Conservation (phyloP, 2,329 filamentous ascomycete species). For the Cadophora luteo-olivacea region DNA sequence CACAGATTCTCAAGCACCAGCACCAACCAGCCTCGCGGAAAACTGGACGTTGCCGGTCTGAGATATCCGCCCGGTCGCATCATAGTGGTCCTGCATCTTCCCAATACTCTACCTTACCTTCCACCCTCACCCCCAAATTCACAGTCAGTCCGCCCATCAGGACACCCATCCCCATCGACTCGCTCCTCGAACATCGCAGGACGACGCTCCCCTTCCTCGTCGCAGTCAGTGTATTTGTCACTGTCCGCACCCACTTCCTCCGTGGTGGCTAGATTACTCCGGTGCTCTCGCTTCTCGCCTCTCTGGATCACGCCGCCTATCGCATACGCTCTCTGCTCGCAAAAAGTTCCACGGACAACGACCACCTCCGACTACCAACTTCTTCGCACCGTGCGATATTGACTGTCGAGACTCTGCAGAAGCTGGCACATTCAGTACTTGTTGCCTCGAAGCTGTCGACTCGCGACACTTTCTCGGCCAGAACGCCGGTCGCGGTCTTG, state of each 20-base stretch:
- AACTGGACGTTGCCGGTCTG: constrained; percentile 9
- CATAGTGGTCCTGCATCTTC: constrained; percentile 17
- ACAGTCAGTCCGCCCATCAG: constrained; percentile 9
- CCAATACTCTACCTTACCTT: constrained; percentile 11
- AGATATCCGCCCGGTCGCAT: constrained; percentile 17
- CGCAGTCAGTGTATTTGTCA: constrained; percentile 2
- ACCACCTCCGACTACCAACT: constrained; percentile 10
- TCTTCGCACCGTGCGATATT: neutral
- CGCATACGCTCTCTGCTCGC: constrained; percentile 17
- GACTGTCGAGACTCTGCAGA: neutral
- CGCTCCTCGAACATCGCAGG: constrained; percentile 17
- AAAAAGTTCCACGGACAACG: constrained; percentile 14
- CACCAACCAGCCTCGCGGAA: constrained; percentile 7
- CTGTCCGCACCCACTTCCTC: constrained; percentile 3
- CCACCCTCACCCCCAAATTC: constrained; percentile 1
- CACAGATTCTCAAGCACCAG: neutral
- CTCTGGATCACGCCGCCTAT: constrained; percentile 10
- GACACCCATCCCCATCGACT: constrained; percentile 7
- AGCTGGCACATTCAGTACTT: constrained; percentile 9
- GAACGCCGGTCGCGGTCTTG: constrained; percentile 15
- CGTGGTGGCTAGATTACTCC: constrained; percentile 2
- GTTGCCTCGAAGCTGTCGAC: constrained; percentile 7
- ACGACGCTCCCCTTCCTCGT: constrained; percentile 5
- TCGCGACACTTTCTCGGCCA: constrained; percentile 15
- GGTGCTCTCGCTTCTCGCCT: constrained; percentile 18